Evolutionary conservation across 306 rosid genomes (phyloP).

Genomic region (Castanea crenata): DNA sequence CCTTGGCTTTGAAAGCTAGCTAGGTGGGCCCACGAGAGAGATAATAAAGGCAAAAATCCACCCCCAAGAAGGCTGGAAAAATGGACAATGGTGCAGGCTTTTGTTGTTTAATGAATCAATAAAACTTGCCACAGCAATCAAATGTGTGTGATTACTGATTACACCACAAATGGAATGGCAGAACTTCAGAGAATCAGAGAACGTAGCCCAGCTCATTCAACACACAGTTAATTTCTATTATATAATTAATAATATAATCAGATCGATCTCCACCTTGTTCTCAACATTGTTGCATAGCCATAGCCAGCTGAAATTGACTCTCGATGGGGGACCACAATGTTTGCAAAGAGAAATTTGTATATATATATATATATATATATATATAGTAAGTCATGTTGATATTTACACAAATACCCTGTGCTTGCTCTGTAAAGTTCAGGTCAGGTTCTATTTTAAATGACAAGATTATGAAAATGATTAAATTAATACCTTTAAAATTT

Average conservation of each 20-base stretch:
- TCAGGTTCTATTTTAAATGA: not conserved
- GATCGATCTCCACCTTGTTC: constrained; percentile 4
- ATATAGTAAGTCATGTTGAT: too few relatives aligned
- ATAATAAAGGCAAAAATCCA: not conserved
- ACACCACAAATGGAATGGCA: not conserved
- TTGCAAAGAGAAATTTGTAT: not conserved
- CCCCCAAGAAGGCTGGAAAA: constrained; percentile 55
- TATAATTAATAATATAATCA: too few relatives aligned
- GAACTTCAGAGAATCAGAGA: too few relatives aligned
- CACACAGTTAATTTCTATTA: too few relatives aligned
- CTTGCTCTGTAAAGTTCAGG: not conserved
- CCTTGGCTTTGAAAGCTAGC: constrained; percentile 10
- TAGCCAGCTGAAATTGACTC: constrained; percentile 23
- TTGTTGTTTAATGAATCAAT: not conserved
- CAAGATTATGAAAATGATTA: too few relatives aligned
- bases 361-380: too few relatives aligned
- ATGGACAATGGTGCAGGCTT: not conserved
- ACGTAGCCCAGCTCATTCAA: too few relatives aligned
- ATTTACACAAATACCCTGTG: too few relatives aligned
- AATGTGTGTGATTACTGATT: not conserved
- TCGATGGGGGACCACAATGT: constrained; percentile 10
- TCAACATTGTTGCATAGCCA: constrained; percentile 28
- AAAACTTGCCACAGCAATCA: not conserved
- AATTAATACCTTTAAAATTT: too few relatives aligned
- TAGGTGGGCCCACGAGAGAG: constrained; percentile 27